Percentiles rank a stretch among this genome's conserved stretches.
Conservation (phyloP, 2,329 filamentous ascomycete species). For the Fusarium annulatum region DNA sequence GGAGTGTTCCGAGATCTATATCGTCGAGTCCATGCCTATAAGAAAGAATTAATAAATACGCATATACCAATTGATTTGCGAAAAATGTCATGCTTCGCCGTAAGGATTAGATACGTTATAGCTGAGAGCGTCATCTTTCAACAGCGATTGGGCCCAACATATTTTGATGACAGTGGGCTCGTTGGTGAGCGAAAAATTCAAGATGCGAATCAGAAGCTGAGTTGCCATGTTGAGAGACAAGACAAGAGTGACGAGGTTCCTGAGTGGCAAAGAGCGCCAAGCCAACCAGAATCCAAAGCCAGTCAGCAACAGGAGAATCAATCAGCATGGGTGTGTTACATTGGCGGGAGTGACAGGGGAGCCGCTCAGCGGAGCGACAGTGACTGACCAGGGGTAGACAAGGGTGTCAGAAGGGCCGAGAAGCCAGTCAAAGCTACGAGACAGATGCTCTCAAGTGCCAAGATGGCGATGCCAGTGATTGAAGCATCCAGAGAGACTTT, state of each 20-base stretch:
- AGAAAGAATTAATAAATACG: slow-evolving; percentile 4
- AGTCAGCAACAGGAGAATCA: slow-evolving; percentile 13
- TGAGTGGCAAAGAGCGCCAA: slow-evolving; percentile 33
- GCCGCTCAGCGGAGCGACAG: slow-evolving; percentile 13
- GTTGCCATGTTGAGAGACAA: slow-evolving; percentile 4
- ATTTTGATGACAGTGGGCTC: slow-evolving; percentile 25
- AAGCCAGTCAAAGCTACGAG: slow-evolving; percentile 43
- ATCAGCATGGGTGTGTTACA: slow-evolving; percentile 17
- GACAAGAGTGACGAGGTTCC: slow-evolving; percentile 26
- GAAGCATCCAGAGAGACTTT: slow-evolving; percentile 6
- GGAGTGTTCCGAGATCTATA: slow-evolving; percentile 8
- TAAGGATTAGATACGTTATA: slow-evolving; percentile 21
- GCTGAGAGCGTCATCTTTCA: slow-evolving; percentile 2
- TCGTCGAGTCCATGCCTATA: slow-evolving; percentile 16
- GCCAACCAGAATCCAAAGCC: slow-evolving; percentile 20
- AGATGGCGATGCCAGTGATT: slow-evolving; percentile 17
- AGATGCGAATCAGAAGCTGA: slow-evolving; percentile 37
- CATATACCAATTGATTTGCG: slow-evolving; percentile 10
- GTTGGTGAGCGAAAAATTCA: slow-evolving; percentile 1
- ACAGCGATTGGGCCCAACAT: slow-evolving; percentile 31
- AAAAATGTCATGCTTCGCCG: not conserved
- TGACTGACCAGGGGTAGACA: slow-evolving; percentile 29
- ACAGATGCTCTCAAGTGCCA: slow-evolving; percentile 26
- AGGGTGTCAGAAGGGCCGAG: slow-evolving; percentile 39
- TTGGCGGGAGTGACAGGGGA: slow-evolving; percentile 34